Evolutionary conservation across 148 eudicot species (phyloP).

Genomic region (Rhododendron ferrugineum): DNA sequence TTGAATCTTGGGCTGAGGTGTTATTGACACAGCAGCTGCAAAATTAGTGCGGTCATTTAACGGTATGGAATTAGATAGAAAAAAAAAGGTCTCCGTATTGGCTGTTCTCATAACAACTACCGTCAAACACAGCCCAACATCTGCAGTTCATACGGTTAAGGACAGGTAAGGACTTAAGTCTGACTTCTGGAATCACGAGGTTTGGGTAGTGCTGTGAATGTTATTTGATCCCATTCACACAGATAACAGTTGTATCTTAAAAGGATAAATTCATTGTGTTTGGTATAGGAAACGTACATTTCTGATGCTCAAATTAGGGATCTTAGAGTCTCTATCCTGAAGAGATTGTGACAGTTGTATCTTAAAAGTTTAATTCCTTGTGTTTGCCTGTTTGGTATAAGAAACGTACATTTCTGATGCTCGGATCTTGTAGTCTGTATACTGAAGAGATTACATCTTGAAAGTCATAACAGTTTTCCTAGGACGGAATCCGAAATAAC

Average conservation of each 20-base stretch:
- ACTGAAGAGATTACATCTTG: neutral
- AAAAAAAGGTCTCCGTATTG: neutral
- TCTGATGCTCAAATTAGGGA: neutral
- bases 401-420: neutral
- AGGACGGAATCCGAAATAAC: neutral
- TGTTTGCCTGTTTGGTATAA: no score
- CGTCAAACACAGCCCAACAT: neutral
- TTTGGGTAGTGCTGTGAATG: neutral
- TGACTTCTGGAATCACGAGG: neutral
- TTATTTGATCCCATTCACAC: neutral
- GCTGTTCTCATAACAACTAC: neutral
- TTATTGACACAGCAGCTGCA: neutral
- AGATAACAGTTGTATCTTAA: neutral
- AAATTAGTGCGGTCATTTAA: neutral
- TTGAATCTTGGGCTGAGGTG: neutral
- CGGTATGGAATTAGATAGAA: neutral
- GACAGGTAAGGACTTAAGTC: neutral
- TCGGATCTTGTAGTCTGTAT: neutral
- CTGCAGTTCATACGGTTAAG: neutral
- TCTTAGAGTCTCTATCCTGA: neutral
- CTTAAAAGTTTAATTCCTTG: neutral
- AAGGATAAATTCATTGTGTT: neutral
- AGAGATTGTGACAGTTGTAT: no score
- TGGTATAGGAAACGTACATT: neutral
- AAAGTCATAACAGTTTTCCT: neutral